These are phyloP conservation scores for Boletus patriciae DNA, from an alignment of 768 basidiomycete species.

Conservation along the genomic window DNA sequence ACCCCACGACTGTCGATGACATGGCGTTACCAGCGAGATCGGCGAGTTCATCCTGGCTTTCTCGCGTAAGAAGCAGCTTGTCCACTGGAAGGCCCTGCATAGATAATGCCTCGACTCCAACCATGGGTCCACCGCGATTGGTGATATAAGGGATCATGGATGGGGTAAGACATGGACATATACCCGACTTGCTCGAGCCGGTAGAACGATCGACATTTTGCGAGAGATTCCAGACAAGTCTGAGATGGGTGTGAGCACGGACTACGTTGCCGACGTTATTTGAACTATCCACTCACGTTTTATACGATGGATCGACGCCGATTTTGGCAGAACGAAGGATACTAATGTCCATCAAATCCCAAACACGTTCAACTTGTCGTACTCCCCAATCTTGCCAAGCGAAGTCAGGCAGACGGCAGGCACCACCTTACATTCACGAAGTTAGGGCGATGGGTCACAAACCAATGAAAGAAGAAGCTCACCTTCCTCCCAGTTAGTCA, in stretches of 20 bases:
- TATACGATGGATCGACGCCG: constrained; percentile 83
- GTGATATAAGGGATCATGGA: constrained; percentile 97
- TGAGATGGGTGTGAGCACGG: constrained; percentile 30
- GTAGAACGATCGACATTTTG: constrained; percentile 95
- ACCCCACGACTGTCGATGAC: constrained; percentile 95
- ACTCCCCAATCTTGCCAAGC: constrained; percentile 94
- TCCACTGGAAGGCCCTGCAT: constrained; percentile 95
- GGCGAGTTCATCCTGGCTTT: constrained; percentile 90
- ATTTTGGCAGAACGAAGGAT: constrained; percentile 76
- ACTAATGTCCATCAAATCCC: constrained; percentile 94
- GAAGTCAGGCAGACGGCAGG: constrained; percentile 82
- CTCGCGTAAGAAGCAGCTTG: constrained; percentile 86
- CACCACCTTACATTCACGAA: constrained; percentile 53
- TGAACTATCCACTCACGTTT: constrained; percentile 61
- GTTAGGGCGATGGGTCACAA: neutral
- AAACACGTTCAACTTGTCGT: constrained; percentile 92
- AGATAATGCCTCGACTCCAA: constrained; percentile 87
- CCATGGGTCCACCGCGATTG: constrained; percentile 93
- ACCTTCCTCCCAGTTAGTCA: constrained; percentile 95
- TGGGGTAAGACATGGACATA: constrained; percentile 91
- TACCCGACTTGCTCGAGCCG: constrained; percentile 75
- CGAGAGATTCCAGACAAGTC: constrained; percentile 92
- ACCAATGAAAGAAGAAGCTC: constrained; percentile 17
- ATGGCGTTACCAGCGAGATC: constrained; percentile 97
- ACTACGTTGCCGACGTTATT: neutral